These are phyloP conservation scores for Tylopilus plumbeoviolaceoides DNA, from an alignment of 768 basidiomycete species.

Conservation along the genomic window DNA sequence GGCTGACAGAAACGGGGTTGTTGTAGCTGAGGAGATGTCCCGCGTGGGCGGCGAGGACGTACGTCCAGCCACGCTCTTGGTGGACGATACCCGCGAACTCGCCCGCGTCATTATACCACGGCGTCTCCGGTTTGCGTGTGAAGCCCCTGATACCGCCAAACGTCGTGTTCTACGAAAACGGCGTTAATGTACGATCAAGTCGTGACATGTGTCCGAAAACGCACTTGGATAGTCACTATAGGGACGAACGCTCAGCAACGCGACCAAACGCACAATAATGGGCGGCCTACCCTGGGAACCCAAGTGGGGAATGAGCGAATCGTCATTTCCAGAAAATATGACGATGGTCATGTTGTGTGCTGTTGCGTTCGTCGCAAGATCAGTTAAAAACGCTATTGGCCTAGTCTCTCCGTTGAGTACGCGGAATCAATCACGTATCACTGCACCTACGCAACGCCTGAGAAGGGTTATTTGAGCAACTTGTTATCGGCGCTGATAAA, in stretches of 20 bases:
- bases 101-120: conserved; percentile 58
- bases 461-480: neutral
- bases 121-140: conserved; percentile 60
- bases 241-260: conserved; percentile 10
- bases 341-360: conserved; percentile 48
- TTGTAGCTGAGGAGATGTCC: conserved; percentile 39
- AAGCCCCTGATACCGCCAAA: conserved; percentile 78
- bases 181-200: neutral
- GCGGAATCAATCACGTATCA: neutral
- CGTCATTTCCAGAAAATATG: conserved; percentile 67
- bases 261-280: neutral
- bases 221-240: conserved; percentile 53
- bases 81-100: conserved; percentile 66
- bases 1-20: conserved; percentile 44
- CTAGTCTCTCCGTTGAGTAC: conserved; percentile 30
- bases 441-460: conserved; percentile 34
- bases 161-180: conserved; percentile 57
- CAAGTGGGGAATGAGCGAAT: conserved; percentile 58
- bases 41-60: conserved; percentile 35
- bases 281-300: conserved; percentile 53
- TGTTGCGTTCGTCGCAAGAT: conserved; percentile 63
- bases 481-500: neutral
- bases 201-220: conserved; percentile 4
- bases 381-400: conserved; percentile 59
- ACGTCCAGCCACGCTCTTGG: conserved; percentile 64